Evolutionary conservation across 306 rosid species (phyloP).

Genomic region (Prunus kanzakura): DNA sequence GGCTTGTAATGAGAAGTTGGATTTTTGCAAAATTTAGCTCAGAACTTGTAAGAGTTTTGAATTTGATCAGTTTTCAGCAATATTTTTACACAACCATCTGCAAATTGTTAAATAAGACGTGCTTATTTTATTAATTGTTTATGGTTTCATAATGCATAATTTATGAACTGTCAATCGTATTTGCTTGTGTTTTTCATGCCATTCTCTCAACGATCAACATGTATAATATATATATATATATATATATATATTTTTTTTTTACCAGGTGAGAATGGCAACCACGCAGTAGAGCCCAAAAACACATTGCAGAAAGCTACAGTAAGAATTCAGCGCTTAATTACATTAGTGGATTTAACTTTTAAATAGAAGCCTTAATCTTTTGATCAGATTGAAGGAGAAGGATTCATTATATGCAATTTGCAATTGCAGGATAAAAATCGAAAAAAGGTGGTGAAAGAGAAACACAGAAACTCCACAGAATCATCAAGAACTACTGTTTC

Average conservation of each 20-base stretch:
- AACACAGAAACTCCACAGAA: slow-evolving; percentile 57
- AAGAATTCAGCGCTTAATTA: slow-evolving; percentile 24
- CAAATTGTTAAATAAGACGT: background rate
- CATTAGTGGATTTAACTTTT: background rate
- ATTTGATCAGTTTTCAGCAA: background rate
- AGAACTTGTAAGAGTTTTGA: background rate
- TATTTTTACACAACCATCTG: background rate
- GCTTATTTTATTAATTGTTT: background rate
- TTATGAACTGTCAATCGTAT: background rate
- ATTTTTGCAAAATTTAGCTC: background rate
- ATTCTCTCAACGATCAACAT: slow-evolving; percentile 1
- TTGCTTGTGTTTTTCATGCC: background rate
- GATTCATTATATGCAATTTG: background rate
- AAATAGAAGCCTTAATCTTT: slow-evolving; percentile 11
- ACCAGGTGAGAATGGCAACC: slow-evolving; percentile 40
- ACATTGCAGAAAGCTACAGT: slow-evolving; percentile 40
- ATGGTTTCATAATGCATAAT: background rate
- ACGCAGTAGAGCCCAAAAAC: slow-evolving; percentile 27
- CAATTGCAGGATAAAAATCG: slow-evolving; percentile 50
- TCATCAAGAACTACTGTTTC: slow-evolving; percentile 60
- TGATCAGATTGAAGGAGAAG: background rate
- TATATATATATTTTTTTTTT: slow-evolving; percentile 7
- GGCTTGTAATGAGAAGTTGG: background rate
- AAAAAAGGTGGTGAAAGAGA: slow-evolving; percentile 43
- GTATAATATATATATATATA: background rate